Evolutionary conservation across 2,329 filamentous ascomycete genomes (phyloP).

Genomic region (Trichoderma atroviride): DNA sequence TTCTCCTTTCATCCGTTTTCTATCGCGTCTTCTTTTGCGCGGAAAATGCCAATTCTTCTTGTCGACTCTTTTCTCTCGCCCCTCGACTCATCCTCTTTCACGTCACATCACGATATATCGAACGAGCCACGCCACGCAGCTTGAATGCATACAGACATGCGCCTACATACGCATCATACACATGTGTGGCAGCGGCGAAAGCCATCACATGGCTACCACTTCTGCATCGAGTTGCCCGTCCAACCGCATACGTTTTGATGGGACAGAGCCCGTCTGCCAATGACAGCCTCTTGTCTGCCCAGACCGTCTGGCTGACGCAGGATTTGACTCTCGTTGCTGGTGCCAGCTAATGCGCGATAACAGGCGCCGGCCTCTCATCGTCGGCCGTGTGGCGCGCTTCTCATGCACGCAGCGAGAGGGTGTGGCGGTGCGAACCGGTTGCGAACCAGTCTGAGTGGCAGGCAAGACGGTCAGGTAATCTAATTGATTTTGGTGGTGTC

Average conservation of each 20-base stretch:
- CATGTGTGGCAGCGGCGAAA: neutral
- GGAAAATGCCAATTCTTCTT: neutral
- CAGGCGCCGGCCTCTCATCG: conserved; percentile 10
- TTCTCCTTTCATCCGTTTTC: neutral
- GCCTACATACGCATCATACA: neutral
- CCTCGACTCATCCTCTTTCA: neutral
- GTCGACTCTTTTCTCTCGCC: neutral
- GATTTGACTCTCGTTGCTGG: neutral
- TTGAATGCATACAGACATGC: conserved; percentile 9
- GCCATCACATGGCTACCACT: conserved; percentile 3
- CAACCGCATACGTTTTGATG: neutral
- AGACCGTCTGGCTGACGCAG: neutral
- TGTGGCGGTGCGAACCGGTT: conserved; percentile 22
- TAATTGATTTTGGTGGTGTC: neutral
- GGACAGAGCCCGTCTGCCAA: neutral
- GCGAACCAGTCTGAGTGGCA: conserved; percentile 20
- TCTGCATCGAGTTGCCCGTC: neutral
- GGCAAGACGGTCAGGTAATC: neutral
- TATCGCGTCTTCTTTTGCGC: neutral
- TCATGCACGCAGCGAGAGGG: neutral
- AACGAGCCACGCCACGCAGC: neutral
- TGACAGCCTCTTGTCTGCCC: neutral
- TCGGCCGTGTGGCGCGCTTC: conserved; percentile 13
- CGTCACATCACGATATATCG: neutral
- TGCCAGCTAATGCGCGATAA: conserved; percentile 4